Evolutionary conservation across 2,329 filamentous ascomycete species (phyloP).

Genomic region (Thyridium curvatum): DNA sequence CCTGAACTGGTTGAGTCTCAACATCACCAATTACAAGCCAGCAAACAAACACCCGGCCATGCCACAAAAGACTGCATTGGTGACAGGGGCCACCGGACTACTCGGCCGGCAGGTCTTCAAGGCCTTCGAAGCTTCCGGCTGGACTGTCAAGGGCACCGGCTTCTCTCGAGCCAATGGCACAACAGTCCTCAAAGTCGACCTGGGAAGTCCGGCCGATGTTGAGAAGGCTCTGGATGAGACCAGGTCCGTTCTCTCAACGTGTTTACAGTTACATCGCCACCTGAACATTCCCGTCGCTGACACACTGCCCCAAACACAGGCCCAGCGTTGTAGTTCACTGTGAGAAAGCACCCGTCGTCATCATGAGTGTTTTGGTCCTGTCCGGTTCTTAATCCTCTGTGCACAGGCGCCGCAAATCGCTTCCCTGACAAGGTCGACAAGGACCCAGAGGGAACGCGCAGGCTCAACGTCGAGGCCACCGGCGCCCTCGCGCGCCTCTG

Average conservation of each 20-base stretch:
- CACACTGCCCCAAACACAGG: constrained; percentile 5
- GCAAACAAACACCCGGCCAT: constrained; percentile 16
- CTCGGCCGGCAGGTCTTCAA: constrained; percentile 73
- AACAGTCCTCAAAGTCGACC: constrained; percentile 55
- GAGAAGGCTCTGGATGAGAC: constrained; percentile 42
- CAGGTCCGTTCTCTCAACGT: constrained; percentile 37
- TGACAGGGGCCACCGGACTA: constrained; percentile 81
- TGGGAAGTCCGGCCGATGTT: constrained; percentile 40
- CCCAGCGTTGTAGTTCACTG: constrained; percentile 71
- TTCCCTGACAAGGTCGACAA: constrained; percentile 81
- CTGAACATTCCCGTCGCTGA: no score
- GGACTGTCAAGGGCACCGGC: constrained; percentile 68
- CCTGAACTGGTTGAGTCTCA: no score
- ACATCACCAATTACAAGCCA: no score
- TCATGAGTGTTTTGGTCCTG: no score
- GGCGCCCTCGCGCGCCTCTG: constrained; percentile 60
- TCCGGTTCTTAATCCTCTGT: no score
- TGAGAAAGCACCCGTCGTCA: constrained; percentile 33
- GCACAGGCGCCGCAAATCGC: constrained; percentile 72
- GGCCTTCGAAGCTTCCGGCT: constrained; percentile 61
- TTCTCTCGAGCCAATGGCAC: constrained; percentile 67
- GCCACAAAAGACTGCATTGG: constrained; percentile 50
- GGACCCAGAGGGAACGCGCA: constrained; percentile 67
- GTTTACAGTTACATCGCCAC: no score
- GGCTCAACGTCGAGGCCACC: constrained; percentile 70